Evolutionary conservation across 2,329 filamentous ascomycete species (phyloP).

Genomic region (Dactylella cylindrospora): DNA sequence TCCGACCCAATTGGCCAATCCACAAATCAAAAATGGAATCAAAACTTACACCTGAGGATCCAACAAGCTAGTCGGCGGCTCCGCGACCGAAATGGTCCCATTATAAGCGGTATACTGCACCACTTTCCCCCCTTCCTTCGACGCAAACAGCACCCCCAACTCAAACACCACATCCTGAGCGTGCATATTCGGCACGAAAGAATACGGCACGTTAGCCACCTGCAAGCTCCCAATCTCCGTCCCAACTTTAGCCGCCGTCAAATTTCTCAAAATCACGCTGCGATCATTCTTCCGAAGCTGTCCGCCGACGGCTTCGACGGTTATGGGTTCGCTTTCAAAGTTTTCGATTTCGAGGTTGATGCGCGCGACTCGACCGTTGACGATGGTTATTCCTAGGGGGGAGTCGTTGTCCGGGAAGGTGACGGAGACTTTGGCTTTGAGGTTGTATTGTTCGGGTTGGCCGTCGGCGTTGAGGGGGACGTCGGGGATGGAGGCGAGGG

Average conservation of each 20-base stretch:
- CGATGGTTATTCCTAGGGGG: slow-evolving; percentile 78
- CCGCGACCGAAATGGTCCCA: slow-evolving; percentile 80
- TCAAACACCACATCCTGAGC: slow-evolving; percentile 83
- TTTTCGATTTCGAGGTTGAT: slow-evolving; percentile 82
- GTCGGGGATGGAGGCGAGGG: slow-evolving; percentile 41
- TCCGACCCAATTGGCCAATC: neutral
- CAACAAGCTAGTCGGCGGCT: slow-evolving; percentile 85
- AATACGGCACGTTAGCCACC: slow-evolving; percentile 75
- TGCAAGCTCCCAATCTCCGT: slow-evolving; percentile 32
- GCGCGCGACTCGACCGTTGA: slow-evolving; percentile 86
- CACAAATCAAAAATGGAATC: slow-evolving; percentile 15
- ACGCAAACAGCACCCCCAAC: slow-evolving; percentile 72
- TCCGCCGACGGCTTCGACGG: slow-evolving; percentile 74
- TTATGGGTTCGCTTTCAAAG: slow-evolving; percentile 73
- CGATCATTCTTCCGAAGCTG: slow-evolving; percentile 65
- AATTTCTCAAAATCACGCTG: slow-evolving; percentile 73
- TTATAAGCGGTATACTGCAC: slow-evolving; percentile 68
- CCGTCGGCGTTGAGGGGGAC: slow-evolving; percentile 45
- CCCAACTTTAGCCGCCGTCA: slow-evolving; percentile 63
- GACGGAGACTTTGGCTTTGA: slow-evolving; percentile 67
- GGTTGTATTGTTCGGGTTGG: slow-evolving; percentile 52
- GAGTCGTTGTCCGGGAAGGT: slow-evolving; percentile 64
- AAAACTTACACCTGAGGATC: slow-evolving; percentile 86
- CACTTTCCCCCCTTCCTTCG: slow-evolving; percentile 65
- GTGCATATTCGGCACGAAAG: slow-evolving; percentile 86